Conservation (phyloP, 2,329 filamentous ascomycete species). For the Colletotrichum falcatum region DNA sequence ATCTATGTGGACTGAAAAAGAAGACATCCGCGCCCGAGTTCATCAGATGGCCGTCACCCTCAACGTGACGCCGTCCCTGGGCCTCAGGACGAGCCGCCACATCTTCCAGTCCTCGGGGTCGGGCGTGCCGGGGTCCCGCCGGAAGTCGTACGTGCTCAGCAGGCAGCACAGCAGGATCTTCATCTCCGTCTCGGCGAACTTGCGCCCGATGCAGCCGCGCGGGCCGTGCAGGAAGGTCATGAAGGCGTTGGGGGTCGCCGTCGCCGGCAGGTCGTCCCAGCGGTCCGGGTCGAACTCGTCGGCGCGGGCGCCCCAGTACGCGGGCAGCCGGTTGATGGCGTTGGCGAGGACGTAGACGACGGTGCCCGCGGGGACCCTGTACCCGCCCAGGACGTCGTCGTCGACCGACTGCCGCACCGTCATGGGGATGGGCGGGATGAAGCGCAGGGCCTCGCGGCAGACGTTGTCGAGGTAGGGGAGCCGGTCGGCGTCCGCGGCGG, state of each 20-base stretch:
- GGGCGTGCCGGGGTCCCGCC: slow-evolving; percentile 49
- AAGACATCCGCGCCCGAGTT: not conserved
- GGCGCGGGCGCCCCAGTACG: slow-evolving; percentile 55
- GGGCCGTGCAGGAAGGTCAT: slow-evolving; percentile 50
- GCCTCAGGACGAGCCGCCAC: slow-evolving; percentile 60
- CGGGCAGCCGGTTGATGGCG: slow-evolving; percentile 54
- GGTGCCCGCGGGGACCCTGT: slow-evolving; percentile 56
- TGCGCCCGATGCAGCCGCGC: slow-evolving; percentile 47
- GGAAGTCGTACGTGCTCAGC: slow-evolving; percentile 50
- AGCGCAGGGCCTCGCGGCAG: slow-evolving; percentile 59
- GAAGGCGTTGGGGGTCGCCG: slow-evolving; percentile 52
- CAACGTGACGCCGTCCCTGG: slow-evolving; percentile 56
- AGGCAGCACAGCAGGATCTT: slow-evolving; percentile 50
- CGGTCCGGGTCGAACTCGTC: slow-evolving; percentile 57
- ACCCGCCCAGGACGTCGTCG: slow-evolving; percentile 54
- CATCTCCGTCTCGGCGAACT: slow-evolving; percentile 50
- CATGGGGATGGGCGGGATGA: slow-evolving; percentile 58
- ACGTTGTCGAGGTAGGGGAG: slow-evolving; percentile 60
- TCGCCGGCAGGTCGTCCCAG: slow-evolving; percentile 53
- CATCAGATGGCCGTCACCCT: slow-evolving; percentile 46
- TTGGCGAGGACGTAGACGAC: slow-evolving; percentile 57
- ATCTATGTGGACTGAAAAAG: not conserved
- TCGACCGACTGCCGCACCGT: slow-evolving; percentile 56
- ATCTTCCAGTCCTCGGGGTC: slow-evolving; percentile 61
- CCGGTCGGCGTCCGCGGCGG: slow-evolving; percentile 52